A percentile compares a stretch with the other conserved stretches of the same genome.
Conservation (phyloP, 2,329 filamentous ascomycete species). For the Xylaria sp. region DNA sequence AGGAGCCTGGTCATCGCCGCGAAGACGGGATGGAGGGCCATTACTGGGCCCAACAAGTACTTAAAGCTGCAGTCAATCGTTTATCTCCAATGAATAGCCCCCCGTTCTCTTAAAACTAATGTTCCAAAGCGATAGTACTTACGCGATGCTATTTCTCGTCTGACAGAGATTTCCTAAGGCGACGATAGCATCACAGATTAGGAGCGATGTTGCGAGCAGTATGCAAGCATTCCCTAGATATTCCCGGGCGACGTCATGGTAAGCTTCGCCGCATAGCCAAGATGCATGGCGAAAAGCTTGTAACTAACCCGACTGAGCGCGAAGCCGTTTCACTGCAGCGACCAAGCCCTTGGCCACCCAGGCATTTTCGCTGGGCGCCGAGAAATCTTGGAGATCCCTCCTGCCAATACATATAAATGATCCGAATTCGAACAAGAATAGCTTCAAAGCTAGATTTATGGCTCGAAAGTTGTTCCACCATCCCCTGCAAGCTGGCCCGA, state of each 20-base stretch:
- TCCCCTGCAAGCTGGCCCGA: background rate
- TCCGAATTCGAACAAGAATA: background rate
- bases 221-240: background rate
- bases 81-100: slow-evolving; percentile 4
- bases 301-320: slow-evolving; percentile 11
- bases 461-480: background rate
- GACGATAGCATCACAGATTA: background rate
- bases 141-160: background rate
- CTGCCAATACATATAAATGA: background rate
- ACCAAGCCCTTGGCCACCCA: slow-evolving; percentile 24
- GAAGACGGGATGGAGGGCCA: background rate
- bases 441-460: background rate
- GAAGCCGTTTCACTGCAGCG: slow-evolving; percentile 21
- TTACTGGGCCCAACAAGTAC: background rate
- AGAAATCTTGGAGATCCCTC: slow-evolving; percentile 18
- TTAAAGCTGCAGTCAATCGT: slow-evolving; percentile 8
- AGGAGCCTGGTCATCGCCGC: slow-evolving; percentile 1
- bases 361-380: slow-evolving; percentile 20
- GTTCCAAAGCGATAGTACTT: background rate
- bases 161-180: background rate
- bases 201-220: background rate
- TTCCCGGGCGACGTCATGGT: slow-evolving; percentile 21
- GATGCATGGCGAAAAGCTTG: slow-evolving; percentile 26
- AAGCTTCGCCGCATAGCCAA: slow-evolving; percentile 29
- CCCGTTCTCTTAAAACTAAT: background rate